Conservation (phyloP, 2,329 filamentous ascomycete species). For the Talaromyces sp. region DNA sequence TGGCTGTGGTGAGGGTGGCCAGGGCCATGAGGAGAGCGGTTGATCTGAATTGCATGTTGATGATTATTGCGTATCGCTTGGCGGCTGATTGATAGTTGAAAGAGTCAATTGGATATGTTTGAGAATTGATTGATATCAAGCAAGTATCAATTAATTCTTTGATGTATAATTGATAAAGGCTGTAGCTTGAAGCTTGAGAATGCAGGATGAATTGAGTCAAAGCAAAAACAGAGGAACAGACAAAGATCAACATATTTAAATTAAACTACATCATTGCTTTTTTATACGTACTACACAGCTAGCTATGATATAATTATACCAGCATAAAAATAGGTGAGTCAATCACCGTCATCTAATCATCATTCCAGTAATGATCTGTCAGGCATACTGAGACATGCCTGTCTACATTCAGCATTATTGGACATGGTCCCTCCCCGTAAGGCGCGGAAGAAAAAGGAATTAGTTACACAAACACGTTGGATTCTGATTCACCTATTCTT, state of each 20-base stretch:
- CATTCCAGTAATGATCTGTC: not conserved
- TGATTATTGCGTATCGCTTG: not conserved
- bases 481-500: not conserved
- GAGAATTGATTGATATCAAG: not conserved
- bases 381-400: not conserved
- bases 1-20: conserved; percentile 6
- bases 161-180: not conserved
- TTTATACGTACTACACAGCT: not conserved
- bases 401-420: not conserved
- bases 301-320: conserved; percentile 2
- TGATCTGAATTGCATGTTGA: conserved; percentile 10
- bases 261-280: conserved; percentile 2
- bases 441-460: not conserved
- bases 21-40: conserved; percentile 5
- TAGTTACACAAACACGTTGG: not conserved
- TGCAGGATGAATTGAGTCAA: not conserved
- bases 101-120: not conserved
- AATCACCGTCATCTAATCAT: not conserved
- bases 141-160: not conserved
- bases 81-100: not conserved
- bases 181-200: not conserved
- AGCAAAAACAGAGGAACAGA: not conserved
- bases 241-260: conserved; percentile 9
- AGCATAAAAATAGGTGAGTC: not conserved
- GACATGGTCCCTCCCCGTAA: not conserved